Base-by-base conservation (phyloP, 352 stramenopile species). In the Peronospora destructor region DNA sequence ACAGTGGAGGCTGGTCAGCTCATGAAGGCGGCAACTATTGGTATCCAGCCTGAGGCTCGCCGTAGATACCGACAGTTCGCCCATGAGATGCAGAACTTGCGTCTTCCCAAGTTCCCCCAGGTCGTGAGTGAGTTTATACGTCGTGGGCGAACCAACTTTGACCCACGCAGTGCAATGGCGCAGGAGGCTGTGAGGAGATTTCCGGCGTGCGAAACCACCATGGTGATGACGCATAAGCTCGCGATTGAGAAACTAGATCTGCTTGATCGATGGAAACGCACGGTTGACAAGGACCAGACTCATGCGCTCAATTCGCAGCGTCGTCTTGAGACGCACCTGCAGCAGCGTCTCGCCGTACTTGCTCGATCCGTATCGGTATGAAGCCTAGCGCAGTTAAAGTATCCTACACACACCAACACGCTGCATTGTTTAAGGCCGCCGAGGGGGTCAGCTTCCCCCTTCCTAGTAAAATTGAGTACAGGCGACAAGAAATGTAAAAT, bases 161-260 rank as follows among this genome's bases (percentile, higher is more conserved):
- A 85, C 57, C 69, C 68, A 26, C 63, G 76, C 58, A 73, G 64
- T 51, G 65, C 72, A 16, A 47, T 85, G 46, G 62, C 71, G 26
- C 59, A 75, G 53, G 71, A 91, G 50, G 64, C 65, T 33, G 59
- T 64, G 64, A 76, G 81, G 32, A 71, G 73, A 49, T 66, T 91
- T n/a, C 71, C 75, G 28, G 61, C 59, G 4, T 75, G 69, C 47
- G 81, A 91, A 60, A 85, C 73, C 57, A 71, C 79, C 8, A 72
- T 89, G 53, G 65, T 89, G 45, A 70, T 83, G 44, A 83, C 71
- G 41, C 81, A 91, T 30, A 81, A 79, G 43, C 59, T 88, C n/a
- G 81, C 74, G 48, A 73, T 86, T 39, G 66, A 86, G 49, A 86
- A 89, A 53, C 64, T 89, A 23, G 77, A 91, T 30, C 30, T 84